phyloP scores from a whole-genome alignment of 2,329 filamentous ascomycete genomes.

The Fonsecaea nubica region DNA sequence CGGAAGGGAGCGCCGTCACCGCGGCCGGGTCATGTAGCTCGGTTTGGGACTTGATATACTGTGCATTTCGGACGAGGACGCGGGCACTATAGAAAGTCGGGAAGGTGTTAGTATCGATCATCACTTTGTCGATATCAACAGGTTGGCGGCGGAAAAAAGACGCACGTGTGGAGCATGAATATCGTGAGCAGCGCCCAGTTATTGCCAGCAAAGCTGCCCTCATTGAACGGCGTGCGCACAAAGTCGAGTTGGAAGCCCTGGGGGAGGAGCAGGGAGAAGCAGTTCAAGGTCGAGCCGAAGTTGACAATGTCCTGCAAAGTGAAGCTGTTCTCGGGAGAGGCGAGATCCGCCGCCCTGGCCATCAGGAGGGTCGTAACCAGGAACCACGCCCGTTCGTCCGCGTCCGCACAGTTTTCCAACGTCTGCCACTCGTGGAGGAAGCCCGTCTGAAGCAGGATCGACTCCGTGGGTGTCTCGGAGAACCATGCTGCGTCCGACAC shows the following conservation, averaged over 20 bases:
- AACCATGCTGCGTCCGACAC: conserved; percentile 21
- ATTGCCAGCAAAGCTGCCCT: conserved; percentile 13
- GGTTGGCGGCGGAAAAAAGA: neutral
- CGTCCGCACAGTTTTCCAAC: neutral
- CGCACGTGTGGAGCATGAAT: conserved; percentile 20
- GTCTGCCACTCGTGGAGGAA: conserved; percentile 9
- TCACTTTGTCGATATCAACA: neutral
- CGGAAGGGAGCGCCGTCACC: neutral
- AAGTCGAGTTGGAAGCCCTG: conserved; percentile 3
- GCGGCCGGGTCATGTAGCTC: neutral
- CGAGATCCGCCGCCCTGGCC: conserved; percentile 9
- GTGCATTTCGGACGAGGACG: conserved; percentile 14
- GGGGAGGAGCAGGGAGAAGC: conserved; percentile 17
- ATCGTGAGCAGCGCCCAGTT: conserved; percentile 15
- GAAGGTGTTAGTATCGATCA: neutral
- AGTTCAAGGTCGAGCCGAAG: conserved; percentile 11
- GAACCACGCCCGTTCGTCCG: conserved; percentile 20
- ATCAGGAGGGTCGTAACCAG: conserved; percentile 18
- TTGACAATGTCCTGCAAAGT: conserved; percentile 5
- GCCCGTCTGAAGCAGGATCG: conserved; percentile 4
- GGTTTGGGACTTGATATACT: neutral
- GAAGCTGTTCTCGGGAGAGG: neutral
- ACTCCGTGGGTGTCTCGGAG: conserved; percentile 9
- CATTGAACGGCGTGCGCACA: conserved; percentile 3
- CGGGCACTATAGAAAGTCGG: conserved; percentile 8